phyloP scores from a whole-genome alignment of 176 grass and related monocot genomes.

The Eragrostis curvula region DNA sequence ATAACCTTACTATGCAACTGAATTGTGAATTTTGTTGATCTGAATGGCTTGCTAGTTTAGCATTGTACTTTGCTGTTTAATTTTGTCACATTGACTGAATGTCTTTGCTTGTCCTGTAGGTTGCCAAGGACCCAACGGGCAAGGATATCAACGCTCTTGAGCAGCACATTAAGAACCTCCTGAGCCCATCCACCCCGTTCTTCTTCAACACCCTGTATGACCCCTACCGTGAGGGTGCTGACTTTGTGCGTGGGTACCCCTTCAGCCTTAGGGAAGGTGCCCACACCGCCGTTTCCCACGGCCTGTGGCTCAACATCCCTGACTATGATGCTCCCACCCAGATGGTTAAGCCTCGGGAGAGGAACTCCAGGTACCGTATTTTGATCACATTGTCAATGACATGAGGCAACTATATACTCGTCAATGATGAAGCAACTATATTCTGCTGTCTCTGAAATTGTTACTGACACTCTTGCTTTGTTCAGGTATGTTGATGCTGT shows the following conservation, averaged over 20 bases:
- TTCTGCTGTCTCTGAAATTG: constrained; percentile 2
- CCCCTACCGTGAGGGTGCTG: constrained; percentile 81
- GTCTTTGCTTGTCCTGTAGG: constrained; percentile 37
- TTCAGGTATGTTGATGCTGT: constrained; percentile 85
- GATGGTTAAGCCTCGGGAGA: constrained; percentile 88
- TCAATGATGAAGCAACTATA: too few species aligned
- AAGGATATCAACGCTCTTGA: constrained; percentile 92
- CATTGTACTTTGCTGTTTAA: neutral
- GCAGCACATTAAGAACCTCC: constrained; percentile 93
- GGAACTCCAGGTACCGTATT: constrained; percentile 67
- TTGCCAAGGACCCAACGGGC: constrained; percentile 86
- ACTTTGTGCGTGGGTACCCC: constrained; percentile 94
- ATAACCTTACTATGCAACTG: neutral
- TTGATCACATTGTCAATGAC: neutral
- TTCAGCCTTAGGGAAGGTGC: constrained; percentile 86
- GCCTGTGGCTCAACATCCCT: constrained; percentile 95
- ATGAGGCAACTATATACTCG: neutral
- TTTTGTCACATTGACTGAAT: constrained; percentile 13
- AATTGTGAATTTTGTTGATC: neutral
- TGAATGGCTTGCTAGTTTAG: neutral
- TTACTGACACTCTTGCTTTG: neutral
- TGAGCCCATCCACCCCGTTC: constrained; percentile 77
- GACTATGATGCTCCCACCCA: constrained; percentile 97
- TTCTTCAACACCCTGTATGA: constrained; percentile 98
- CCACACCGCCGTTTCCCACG: constrained; percentile 80